A percentile compares a stretch with the other conserved stretches of the same genome.
Conservation (phyloP, 116 monocot species). For the Iris pallida region DNA sequence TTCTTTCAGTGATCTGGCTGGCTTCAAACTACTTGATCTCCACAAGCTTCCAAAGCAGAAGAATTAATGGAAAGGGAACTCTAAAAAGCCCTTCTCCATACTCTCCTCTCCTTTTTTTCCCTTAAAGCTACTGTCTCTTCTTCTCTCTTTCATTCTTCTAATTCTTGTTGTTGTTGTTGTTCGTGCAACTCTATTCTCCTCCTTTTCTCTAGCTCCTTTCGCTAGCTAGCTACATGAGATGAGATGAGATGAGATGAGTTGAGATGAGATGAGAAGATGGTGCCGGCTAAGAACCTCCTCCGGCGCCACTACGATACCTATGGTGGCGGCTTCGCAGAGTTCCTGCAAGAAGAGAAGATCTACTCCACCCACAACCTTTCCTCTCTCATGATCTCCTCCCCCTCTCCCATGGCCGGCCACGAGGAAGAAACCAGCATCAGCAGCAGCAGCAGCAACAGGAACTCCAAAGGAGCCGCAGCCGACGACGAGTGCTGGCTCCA, state of each 20-base stretch:
- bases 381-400: constrained; percentile 16
- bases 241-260: background rate
- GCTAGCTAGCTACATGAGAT: background rate
- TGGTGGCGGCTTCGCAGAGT: constrained; percentile 24
- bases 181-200: background rate
- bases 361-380: background rate
- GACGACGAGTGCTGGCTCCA: constrained; percentile 17
- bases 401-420: constrained; percentile 2
- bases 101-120: background rate
- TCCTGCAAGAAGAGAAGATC: constrained; percentile 1
- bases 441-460: background rate
- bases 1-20: background rate
- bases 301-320: constrained; percentile 45
- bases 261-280: constrained; percentile 26
- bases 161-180: background rate
- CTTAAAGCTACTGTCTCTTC: background rate
- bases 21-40: background rate
- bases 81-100: background rate
- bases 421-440: constrained; percentile 12
- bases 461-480: background rate
- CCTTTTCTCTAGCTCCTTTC: background rate
- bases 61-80: constrained; percentile 3
- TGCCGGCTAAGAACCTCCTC: constrained; percentile 38
- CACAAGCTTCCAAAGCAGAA: constrained; percentile 4
- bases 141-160: background rate